These are phyloP conservation scores for Plasmodium ovale DNA, from an alignment of 169 alveolate species.

Conservation along the genomic window DNA sequence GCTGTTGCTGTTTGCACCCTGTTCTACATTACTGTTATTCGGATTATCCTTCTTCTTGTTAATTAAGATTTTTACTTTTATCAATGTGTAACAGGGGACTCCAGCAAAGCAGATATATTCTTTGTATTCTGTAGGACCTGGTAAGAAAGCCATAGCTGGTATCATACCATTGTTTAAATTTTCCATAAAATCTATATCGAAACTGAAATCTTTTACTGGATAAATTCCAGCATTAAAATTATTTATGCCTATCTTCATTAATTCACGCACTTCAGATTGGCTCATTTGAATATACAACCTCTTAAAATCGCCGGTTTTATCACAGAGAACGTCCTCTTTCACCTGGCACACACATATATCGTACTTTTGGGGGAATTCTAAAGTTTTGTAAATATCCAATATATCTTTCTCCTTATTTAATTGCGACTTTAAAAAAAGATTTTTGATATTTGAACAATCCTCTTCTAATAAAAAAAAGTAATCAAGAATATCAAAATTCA, in stretches of 20 bases:
- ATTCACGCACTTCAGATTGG: neutral
- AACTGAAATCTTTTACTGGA: conserved; percentile 23
- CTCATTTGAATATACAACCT: neutral
- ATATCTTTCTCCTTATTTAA: conserved; percentile 24
- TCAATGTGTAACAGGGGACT: conserved; percentile 18
- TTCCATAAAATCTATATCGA: conserved; percentile 16
- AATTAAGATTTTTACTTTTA: conserved; percentile 16
- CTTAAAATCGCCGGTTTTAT: conserved; percentile 15
- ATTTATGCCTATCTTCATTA: neutral
- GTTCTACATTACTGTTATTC: neutral
- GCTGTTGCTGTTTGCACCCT: neutral
- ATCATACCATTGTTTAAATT: conserved; percentile 12
- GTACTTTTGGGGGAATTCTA: conserved; percentile 59
- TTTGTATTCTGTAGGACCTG: conserved; percentile 49
- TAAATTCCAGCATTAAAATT: conserved; percentile 1
- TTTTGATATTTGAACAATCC: conserved; percentile 36
- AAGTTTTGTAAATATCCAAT: conserved; percentile 17
- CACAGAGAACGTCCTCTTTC: conserved; percentile 23
- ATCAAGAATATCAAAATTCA: conserved; percentile 19
- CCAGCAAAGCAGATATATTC: conserved; percentile 60
- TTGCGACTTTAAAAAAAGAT: conserved; percentile 27
- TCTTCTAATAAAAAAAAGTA: conserved; percentile 49
- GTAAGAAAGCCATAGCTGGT: conserved; percentile 43
- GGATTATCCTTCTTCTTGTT: neutral
- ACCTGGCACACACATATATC: conserved; percentile 35